phyloP scores from a whole-genome alignment of 495 filamentous ascomycete species.

The Tuber borchii region DNA sequence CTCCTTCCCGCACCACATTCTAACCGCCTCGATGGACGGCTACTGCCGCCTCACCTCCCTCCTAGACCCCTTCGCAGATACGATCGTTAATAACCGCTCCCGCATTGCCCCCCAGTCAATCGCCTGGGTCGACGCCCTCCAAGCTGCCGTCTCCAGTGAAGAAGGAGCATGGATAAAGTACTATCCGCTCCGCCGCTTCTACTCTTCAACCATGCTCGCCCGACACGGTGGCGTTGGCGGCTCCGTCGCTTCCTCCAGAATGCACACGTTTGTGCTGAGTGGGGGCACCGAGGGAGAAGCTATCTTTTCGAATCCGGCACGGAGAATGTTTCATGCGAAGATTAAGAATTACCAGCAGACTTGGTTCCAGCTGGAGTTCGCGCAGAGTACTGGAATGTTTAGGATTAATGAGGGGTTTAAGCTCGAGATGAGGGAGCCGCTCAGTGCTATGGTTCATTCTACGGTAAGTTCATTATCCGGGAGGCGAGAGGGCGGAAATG shows the following conservation, averaged over 20 bases:
- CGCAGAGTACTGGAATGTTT: conserved; percentile 45
- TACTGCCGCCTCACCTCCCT: conserved; percentile 55
- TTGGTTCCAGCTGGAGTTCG: conserved; percentile 59
- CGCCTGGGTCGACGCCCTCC: conserved; percentile 54
- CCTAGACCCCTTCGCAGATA: conserved; percentile 49
- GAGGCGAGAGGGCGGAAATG: not conserved
- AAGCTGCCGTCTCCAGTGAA: conserved; percentile 52
- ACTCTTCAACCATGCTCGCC: conserved; percentile 46
- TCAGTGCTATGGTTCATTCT: conserved; percentile 29
- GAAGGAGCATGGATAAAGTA: conserved; percentile 54
- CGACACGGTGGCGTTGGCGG: conserved; percentile 44
- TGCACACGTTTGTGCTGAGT: conserved; percentile 53
- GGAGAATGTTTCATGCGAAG: conserved; percentile 51
- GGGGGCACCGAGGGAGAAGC: conserved; percentile 56
- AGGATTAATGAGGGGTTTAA: conserved; percentile 58
- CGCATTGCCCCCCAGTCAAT: conserved; percentile 49
- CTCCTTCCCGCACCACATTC: conserved; percentile 52
- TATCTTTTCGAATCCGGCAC: conserved; percentile 52
- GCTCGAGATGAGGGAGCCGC: conserved; percentile 45
- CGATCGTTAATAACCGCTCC: conserved; percentile 49
- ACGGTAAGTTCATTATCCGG: conserved; percentile 11
- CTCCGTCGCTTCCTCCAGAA: conserved; percentile 45
- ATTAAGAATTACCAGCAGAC: conserved; percentile 52
- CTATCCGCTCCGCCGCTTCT: conserved; percentile 54
- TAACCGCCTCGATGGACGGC: conserved; percentile 55